Evolutionary conservation across 139 green algal species (phyloP).

Genomic region (Chlorella vulgaris): DNA sequence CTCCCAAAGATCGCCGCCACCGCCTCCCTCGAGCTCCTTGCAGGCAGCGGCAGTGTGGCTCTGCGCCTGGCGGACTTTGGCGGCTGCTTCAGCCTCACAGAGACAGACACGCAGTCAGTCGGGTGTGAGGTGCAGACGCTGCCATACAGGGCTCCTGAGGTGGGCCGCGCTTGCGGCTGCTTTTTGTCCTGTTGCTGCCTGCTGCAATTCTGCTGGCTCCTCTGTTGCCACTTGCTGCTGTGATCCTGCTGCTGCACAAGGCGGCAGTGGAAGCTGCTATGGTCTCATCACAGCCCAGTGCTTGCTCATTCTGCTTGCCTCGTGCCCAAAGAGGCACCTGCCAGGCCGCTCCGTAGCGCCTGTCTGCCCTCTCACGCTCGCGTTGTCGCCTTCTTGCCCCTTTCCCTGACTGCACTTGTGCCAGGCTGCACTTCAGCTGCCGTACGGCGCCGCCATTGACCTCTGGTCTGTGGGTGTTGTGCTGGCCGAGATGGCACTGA

Average conservation of each 20-base stretch:
- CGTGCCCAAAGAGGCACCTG: background rate
- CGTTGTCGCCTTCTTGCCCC: background rate
- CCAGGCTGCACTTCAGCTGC: constrained; percentile 33
- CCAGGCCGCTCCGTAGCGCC: background rate
- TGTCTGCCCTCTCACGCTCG: background rate
- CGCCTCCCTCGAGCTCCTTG: too few relatives aligned
- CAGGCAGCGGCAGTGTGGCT: constrained; percentile 20
- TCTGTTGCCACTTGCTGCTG: background rate
- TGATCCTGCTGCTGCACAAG: too few relatives aligned
- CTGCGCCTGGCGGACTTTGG: constrained; percentile 55
- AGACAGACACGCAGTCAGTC: constrained; percentile 44
- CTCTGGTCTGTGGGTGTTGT: constrained; percentile 55
- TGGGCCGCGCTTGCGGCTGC: background rate
- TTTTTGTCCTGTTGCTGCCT: too few relatives aligned
- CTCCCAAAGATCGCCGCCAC: too few relatives aligned
- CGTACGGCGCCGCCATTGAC: constrained; percentile 44
- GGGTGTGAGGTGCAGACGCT: constrained; percentile 58
- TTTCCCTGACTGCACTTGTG: background rate
- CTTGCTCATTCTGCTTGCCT: too few relatives aligned
- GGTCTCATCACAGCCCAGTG: background rate
- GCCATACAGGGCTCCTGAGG: constrained; percentile 59
- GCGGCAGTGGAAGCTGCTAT: too few relatives aligned
- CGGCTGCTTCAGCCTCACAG: constrained; percentile 40
- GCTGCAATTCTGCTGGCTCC: background rate
- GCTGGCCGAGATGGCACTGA: constrained; percentile 56